These are phyloP conservation scores for Zygoascus hellenicus DNA, from an alignment of 1,139 yeast species.

Conservation along the genomic window DNA sequence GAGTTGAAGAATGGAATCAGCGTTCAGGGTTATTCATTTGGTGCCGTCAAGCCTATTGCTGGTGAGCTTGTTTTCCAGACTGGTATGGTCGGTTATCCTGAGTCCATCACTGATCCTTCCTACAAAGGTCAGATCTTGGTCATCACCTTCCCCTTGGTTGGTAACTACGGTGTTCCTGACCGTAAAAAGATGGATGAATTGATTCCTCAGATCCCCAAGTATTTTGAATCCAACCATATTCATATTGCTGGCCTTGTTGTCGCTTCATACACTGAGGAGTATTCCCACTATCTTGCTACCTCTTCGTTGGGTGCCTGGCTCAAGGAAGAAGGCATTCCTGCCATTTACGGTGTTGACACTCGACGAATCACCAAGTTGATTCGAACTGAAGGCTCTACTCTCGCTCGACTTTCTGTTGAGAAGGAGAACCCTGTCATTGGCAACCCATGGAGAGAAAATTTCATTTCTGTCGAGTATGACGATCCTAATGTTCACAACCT, in stretches of 20 bases:
- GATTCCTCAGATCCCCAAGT: slow-evolving; percentile 73
- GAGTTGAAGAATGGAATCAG: slow-evolving; percentile 88
- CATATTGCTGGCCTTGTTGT: slow-evolving; percentile 97
- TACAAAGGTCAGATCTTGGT: slow-evolving; percentile 97
- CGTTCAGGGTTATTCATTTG: slow-evolving; percentile 95
- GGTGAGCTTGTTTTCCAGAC: slow-evolving; percentile 99
- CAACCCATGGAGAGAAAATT: slow-evolving; percentile 54
- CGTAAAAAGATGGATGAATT: slow-evolving; percentile 69
- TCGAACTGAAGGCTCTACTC: slow-evolving; percentile 87
- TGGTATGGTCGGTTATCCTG: slow-evolving; percentile 99
- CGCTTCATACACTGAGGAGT: slow-evolving; percentile 94
- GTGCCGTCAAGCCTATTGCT: slow-evolving; percentile 83
- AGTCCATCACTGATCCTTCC: slow-evolving; percentile 96
- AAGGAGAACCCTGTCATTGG: slow-evolving; percentile 40
- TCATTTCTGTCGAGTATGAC: slow-evolving; percentile 78
- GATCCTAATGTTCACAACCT: slow-evolving; percentile 90
- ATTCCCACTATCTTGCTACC: slow-evolving; percentile 86
- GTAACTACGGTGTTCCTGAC: slow-evolving; percentile 99
- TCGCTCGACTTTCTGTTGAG: slow-evolving; percentile 75
- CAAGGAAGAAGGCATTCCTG: slow-evolving; percentile 86
- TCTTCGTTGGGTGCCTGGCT: slow-evolving; percentile 94
- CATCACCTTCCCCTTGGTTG: slow-evolving; percentile 93
- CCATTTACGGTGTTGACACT: slow-evolving; percentile 96
- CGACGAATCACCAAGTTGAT: slow-evolving; percentile 90
- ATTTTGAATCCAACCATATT: slow-evolving; percentile 85